These are phyloP conservation scores for Calonectria fujianensis DNA, from an alignment of 2,329 filamentous ascomycete genomes.

Conservation along the genomic window DNA sequence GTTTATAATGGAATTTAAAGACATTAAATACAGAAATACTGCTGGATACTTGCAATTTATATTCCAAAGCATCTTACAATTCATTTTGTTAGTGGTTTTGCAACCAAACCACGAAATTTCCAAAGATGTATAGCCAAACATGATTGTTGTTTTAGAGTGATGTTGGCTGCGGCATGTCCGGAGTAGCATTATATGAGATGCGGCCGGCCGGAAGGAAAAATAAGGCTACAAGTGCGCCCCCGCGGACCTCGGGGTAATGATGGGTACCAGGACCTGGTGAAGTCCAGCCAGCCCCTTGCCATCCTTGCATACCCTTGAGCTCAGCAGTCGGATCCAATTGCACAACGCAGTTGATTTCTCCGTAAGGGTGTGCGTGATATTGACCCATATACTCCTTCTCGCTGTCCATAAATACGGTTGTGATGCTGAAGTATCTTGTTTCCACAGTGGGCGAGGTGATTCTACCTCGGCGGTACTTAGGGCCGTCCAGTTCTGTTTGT, in stretches of 20 bases:
- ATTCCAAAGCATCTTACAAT: too few relatives aligned
- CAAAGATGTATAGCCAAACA: too few relatives aligned
- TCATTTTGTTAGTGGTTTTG: too few relatives aligned
- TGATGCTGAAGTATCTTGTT: conserved; percentile 13
- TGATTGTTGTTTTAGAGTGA: not conserved
- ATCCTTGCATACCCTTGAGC: conserved; percentile 5
- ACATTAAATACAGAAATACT: too few relatives aligned
- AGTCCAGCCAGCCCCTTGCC: conserved; percentile 6
- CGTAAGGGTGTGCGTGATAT: conserved; percentile 8
- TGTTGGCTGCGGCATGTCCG: not conserved
- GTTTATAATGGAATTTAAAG: too few relatives aligned
- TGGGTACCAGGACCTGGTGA: conserved; percentile 6
- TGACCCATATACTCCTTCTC: not conserved
- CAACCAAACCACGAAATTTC: too few relatives aligned
- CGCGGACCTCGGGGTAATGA: not conserved
- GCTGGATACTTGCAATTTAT: too few relatives aligned
- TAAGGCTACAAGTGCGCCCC: not conserved
- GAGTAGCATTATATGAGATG: conserved; percentile 14
- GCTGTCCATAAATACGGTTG: conserved; percentile 1
- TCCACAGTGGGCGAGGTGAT: not conserved
- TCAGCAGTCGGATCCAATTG: not conserved
- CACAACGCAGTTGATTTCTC: conserved; percentile 13
- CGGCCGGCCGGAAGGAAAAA: conserved; percentile 6
- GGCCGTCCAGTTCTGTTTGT: not conserved
- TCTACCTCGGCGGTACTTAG: not conserved